These are phyloP conservation scores for Tremellales sp. DNA, from an alignment of 1,284 basidiomycete genomes.

Conservation along the genomic window DNA sequence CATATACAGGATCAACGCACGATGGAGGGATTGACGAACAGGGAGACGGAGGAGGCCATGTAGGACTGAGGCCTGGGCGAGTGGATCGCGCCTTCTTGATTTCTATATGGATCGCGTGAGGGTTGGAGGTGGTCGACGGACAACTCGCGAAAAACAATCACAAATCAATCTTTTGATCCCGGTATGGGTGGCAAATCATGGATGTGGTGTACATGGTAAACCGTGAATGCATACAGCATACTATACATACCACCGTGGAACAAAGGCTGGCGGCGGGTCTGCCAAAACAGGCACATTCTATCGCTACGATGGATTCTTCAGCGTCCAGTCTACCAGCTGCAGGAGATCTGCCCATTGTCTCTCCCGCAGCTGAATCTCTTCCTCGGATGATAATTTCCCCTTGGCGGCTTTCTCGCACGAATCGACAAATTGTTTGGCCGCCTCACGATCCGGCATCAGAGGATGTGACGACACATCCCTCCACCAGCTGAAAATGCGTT, in stretches of 20 bases:
- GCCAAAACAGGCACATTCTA: background rate
- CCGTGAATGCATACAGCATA: too few relatives aligned
- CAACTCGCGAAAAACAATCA: too few relatives aligned
- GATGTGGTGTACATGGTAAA: too few relatives aligned
- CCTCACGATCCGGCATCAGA: conserved; percentile 17
- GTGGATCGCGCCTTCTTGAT: too few relatives aligned
- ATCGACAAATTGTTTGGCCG: conserved; percentile 42
- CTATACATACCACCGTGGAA: too few relatives aligned
- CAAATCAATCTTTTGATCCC: too few relatives aligned
- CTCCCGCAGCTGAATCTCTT: conserved; percentile 22
- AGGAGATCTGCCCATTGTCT: conserved; percentile 44
- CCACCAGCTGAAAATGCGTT: conserved; percentile 33
- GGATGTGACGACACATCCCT: conserved; percentile 34
- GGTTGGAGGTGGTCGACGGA: too few relatives aligned
- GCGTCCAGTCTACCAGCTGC: conserved; percentile 38
- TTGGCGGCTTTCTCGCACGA: conserved; percentile 25
- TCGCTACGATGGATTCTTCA: conserved; percentile 20
- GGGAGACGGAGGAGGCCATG: too few relatives aligned
- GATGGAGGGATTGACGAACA: conserved; percentile 47
- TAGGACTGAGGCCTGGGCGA: too few relatives aligned
- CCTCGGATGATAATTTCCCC: conserved; percentile 2
- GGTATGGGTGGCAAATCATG: too few relatives aligned
- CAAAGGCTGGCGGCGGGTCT: too few relatives aligned
- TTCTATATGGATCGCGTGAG: too few relatives aligned
- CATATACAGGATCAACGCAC: conserved; percentile 20